Conservation (phyloP, 2,329 filamentous ascomycete genomes). For the Gaeumannomyces sp. region DNA sequence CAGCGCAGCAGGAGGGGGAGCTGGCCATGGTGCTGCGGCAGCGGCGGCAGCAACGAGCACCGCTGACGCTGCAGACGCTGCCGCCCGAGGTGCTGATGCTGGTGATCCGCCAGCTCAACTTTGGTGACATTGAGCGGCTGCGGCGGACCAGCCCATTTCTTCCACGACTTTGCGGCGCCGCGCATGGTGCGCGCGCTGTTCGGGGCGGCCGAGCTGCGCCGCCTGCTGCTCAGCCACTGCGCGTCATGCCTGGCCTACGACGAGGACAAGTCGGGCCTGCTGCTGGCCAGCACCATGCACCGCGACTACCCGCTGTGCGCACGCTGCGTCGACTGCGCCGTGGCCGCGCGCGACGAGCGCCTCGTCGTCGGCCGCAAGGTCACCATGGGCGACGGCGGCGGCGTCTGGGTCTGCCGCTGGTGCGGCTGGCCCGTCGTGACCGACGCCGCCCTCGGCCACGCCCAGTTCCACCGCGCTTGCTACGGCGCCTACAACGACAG, state of each 20-base stretch:
- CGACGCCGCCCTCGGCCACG: constrained; percentile 25
- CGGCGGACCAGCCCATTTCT: constrained; percentile 33
- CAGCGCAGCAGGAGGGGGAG: not conserved
- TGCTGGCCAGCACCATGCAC: constrained; percentile 25
- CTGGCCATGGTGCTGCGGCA: not conserved
- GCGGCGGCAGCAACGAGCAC: not conserved
- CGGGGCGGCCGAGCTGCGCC: constrained; percentile 22
- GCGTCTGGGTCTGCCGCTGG: constrained; percentile 36
- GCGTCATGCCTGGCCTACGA: constrained; percentile 31
- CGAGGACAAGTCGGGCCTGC: constrained; percentile 23
- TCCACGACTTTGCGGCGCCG: constrained; percentile 29
- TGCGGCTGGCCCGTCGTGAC: constrained; percentile 34
- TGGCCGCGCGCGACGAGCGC: constrained; percentile 26
- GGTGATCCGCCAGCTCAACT: constrained; percentile 33
- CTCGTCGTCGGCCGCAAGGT: constrained; percentile 32
- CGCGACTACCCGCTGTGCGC: constrained; percentile 31
- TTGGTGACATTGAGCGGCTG: constrained; percentile 36
- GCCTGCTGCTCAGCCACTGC: constrained; percentile 33
- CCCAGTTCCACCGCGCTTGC: constrained; percentile 35
- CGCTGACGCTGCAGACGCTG: constrained; percentile 25
- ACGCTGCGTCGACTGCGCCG: constrained; percentile 34
- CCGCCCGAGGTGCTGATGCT: constrained; percentile 36
- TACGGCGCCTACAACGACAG: constrained; percentile 31
- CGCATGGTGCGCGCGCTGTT: constrained; percentile 30
- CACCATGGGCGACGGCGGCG: constrained; percentile 27